Conservation (phyloP, 805 yeast genomes). For the Hanseniaspora hatyaiensis region DNA sequence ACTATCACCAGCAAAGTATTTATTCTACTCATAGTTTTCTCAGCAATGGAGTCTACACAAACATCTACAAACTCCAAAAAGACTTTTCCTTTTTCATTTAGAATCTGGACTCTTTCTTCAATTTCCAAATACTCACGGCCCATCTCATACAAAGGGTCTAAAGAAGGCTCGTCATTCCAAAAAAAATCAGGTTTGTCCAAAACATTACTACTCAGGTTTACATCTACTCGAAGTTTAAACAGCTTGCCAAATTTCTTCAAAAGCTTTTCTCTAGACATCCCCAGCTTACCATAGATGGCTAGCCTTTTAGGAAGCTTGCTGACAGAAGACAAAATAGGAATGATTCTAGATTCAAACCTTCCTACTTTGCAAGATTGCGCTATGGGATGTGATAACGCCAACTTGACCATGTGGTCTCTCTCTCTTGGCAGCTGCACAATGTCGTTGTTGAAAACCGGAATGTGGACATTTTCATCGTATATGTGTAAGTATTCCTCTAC, state of each 20-base stretch:
- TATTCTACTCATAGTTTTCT: slow-evolving; percentile 78
- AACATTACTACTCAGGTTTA: slow-evolving; percentile 78
- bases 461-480: slow-evolving; percentile 44
- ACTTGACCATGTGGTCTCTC: slow-evolving; percentile 71
- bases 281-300: slow-evolving; percentile 80
- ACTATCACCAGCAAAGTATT: slow-evolving; percentile 82
- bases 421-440: slow-evolving; percentile 83
- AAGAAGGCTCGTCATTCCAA: slow-evolving; percentile 91
- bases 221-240: slow-evolving; percentile 85
- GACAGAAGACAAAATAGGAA: slow-evolving; percentile 67
- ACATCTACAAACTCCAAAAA: slow-evolving; percentile 88
- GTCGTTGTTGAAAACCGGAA: slow-evolving; percentile 79
- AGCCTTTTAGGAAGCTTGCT: slow-evolving; percentile 80
- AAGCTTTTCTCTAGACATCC: slow-evolving; percentile 72
- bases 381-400: slow-evolving; percentile 90
- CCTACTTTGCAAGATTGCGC: slow-evolving; percentile 92
- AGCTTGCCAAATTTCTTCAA: slow-evolving; percentile 80
- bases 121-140: slow-evolving; percentile 87
- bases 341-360: slow-evolving; percentile 83
- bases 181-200: slow-evolving; percentile 92
- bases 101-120: slow-evolving; percentile 85
- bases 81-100: slow-evolving; percentile 87
- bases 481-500: slow-evolving; percentile 57
- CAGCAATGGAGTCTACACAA: slow-evolving; percentile 87
- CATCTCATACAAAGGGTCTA: slow-evolving; percentile 83